Percentiles rank a stretch among this genome's conserved stretches.
These are phyloP conservation scores for Arabidopsis suecica DNA, from an alignment of 345 rosid species.

Conservation along the genomic window DNA sequence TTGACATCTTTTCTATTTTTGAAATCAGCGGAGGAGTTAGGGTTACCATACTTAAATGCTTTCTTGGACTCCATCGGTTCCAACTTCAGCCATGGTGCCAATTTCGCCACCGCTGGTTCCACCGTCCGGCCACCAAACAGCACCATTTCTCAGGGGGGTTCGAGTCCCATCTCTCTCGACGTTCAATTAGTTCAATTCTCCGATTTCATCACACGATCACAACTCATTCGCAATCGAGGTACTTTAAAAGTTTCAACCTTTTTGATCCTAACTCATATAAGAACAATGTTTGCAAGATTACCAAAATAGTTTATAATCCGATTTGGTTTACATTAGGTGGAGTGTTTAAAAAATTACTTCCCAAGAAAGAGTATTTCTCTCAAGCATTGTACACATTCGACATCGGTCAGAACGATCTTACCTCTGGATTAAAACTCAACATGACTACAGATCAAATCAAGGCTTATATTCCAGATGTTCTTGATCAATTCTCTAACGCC, in stretches of 20 bases:
- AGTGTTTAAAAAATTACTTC: slow-evolving; percentile 53
- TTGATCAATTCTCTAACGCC: slow-evolving; percentile 46
- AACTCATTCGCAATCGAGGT: slow-evolving; percentile 54
- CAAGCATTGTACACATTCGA: slow-evolving; percentile 64
- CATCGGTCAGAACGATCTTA: slow-evolving; percentile 80
- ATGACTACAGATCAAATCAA: slow-evolving; percentile 64
- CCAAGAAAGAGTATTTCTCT: slow-evolving; percentile 52
- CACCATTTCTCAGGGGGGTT: slow-evolving; percentile 61
- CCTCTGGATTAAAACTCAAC: slow-evolving; percentile 65
- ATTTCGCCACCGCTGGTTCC: slow-evolving; percentile 84
- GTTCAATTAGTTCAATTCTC: slow-evolving; percentile 68
- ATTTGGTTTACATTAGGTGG: slow-evolving; percentile 42
- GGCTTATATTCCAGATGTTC: slow-evolving; percentile 61
- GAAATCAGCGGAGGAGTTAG: slow-evolving; percentile 55
- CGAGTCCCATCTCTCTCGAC: slow-evolving; percentile 73
- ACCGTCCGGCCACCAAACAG: slow-evolving; percentile 67
- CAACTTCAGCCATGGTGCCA: slow-evolving; percentile 83
- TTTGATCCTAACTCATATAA: background rate
- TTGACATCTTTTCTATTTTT: no score
- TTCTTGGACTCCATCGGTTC: slow-evolving; percentile 68
- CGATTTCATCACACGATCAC: slow-evolving; percentile 56
- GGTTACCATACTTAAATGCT: slow-evolving; percentile 61
- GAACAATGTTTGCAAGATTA: background rate
- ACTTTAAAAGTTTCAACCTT: slow-evolving; percentile 30
- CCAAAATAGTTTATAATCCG: background rate